These are phyloP conservation scores for Sistotremastrum suecicum DNA, from an alignment of 768 basidiomycete species.

Conservation along the genomic window DNA sequence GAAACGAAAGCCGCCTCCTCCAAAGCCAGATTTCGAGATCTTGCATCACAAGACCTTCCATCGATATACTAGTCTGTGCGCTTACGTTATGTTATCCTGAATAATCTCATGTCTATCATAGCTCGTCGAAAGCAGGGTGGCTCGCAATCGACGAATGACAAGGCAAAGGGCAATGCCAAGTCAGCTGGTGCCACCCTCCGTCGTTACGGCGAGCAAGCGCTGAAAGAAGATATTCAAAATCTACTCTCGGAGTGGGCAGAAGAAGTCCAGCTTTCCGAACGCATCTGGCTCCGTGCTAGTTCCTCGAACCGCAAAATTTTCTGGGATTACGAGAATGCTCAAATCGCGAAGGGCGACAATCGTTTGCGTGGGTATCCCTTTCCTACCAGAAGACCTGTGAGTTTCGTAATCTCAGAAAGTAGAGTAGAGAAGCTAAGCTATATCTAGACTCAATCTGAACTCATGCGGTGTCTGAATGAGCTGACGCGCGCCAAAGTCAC, in stretches of 20 bases:
- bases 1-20: slow-evolving; percentile 45
- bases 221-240: slow-evolving; percentile 87
- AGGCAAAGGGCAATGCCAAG: slow-evolving; percentile 82
- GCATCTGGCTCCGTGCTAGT: slow-evolving; percentile 86
- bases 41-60: slow-evolving; percentile 92
- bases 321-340: slow-evolving; percentile 72
- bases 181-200: slow-evolving; percentile 90
- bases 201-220: slow-evolving; percentile 87
- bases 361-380: slow-evolving; percentile 88
- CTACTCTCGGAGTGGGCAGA: slow-evolving; percentile 78
- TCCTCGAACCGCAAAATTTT: slow-evolving; percentile 81
- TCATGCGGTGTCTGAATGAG: slow-evolving; percentile 75
- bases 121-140: slow-evolving; percentile 97
- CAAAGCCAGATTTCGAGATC: slow-evolving; percentile 69
- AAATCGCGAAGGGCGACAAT: slow-evolving; percentile 63
- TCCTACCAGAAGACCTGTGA: slow-evolving; percentile 85
- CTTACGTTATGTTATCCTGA: slow-evolving; percentile 2
- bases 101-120: slow-evolving; percentile 16
- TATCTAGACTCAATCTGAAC: slow-evolving; percentile 75
- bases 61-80: slow-evolving; percentile 82
- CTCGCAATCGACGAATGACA: slow-evolving; percentile 83
- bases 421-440: background rate
- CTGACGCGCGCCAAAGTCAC: slow-evolving; percentile 75
- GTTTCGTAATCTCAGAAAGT: slow-evolving; percentile 15
- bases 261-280: slow-evolving; percentile 73